phyloP scores from a whole-genome alignment of 306 rosid species.

The Acacia melanoxylon region DNA sequence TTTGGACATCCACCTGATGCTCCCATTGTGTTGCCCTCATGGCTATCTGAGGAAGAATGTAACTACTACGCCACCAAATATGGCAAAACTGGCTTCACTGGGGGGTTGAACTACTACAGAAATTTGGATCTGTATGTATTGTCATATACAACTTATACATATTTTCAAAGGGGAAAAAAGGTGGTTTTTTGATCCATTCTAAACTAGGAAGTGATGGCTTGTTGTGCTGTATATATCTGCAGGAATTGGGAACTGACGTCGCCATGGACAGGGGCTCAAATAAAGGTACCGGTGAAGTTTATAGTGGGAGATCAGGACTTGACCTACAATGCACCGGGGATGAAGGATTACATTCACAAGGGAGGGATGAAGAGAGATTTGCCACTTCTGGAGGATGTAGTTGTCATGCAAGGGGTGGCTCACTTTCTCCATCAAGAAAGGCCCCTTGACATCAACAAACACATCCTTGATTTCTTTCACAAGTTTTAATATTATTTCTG shows the following conservation, averaged over 20 bases:
- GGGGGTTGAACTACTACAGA: constrained; percentile 68
- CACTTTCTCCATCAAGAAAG: constrained; percentile 75
- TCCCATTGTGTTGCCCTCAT: constrained; percentile 59
- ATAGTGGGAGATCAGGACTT: constrained; percentile 81
- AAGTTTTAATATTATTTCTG: constrained; percentile 35
- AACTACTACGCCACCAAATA: constrained; percentile 55
- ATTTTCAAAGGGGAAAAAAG: not conserved
- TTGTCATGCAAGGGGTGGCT: constrained; percentile 71
- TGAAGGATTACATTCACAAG: constrained; percentile 68
- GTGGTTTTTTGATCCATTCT: not conserved
- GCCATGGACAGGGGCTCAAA: constrained; percentile 61
- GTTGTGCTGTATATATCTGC: constrained; percentile 18
- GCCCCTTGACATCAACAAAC: constrained; percentile 57
- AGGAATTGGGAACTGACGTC: constrained; percentile 88
- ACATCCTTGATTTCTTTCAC: constrained; percentile 59
- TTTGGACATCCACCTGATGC: constrained; percentile 49
- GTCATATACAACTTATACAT: not conserved
- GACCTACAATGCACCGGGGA: constrained; percentile 48
- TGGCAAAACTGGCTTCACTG: constrained; percentile 70
- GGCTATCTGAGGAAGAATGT: constrained; percentile 70
- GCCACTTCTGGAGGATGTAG: constrained; percentile 68
- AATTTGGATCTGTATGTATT: constrained; percentile 59
- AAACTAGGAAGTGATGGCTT: not conserved
- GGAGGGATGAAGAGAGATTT: constrained; percentile 74
- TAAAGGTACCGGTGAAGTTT: constrained; percentile 74